These are phyloP conservation scores for Lecanicillium sp. DNA, from an alignment of 2,329 filamentous ascomycete species.

Conservation along the genomic window DNA sequence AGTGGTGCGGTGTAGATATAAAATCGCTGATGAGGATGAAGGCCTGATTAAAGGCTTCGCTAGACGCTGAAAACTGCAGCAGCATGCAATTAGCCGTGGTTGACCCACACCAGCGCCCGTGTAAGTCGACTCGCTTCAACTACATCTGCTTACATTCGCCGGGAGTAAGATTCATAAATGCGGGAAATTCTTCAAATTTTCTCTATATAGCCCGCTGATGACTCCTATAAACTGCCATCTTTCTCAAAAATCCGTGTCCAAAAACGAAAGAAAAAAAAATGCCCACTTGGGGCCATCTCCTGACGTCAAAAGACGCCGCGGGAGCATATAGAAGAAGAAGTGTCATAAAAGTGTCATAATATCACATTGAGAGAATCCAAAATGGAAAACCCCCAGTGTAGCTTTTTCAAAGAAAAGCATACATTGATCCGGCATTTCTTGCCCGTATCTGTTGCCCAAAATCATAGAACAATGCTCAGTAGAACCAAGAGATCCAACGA, in stretches of 20 bases:
- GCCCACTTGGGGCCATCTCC: constrained; percentile 1
- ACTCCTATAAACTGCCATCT: constrained; percentile 7
- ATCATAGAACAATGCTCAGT: too few species aligned
- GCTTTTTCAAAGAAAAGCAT: constrained; percentile 1
- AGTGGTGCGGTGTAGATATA: too few species aligned
- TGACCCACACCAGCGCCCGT: constrained; percentile 20
- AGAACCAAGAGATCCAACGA: too few species aligned
- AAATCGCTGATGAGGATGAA: neutral
- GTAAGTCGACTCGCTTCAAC: constrained; percentile 10
- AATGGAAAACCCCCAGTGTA: neutral
- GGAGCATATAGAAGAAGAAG: constrained; percentile 1
- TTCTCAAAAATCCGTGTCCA: constrained; percentile 10
- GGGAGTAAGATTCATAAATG: neutral
- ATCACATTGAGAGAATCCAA: neutral
- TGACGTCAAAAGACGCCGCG: neutral
- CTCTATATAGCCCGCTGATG: constrained; percentile 7
- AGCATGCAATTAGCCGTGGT: constrained; percentile 2
- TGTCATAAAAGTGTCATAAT: constrained; percentile 11
- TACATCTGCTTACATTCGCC: neutral
- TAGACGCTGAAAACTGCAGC: constrained; percentile 8
- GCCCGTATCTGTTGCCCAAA: too few species aligned
- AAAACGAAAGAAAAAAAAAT: constrained; percentile 5
- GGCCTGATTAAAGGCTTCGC: neutral
- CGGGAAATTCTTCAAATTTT: neutral
- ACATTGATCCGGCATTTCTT: too few species aligned